phyloP scores from a whole-genome alignment of 805 yeast genomes.

The Yamadazyma scolyti region DNA sequence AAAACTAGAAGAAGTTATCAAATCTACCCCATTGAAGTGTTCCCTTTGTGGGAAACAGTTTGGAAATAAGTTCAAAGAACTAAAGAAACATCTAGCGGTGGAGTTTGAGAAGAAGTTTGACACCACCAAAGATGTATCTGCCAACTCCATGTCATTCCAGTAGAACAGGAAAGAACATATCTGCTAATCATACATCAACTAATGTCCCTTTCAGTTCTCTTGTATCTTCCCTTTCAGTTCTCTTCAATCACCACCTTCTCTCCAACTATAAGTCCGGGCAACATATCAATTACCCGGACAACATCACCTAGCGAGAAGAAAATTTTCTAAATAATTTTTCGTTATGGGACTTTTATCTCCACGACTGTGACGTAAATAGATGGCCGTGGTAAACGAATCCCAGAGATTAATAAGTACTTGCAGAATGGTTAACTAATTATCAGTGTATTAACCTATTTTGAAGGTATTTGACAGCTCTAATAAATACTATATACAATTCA shows the following conservation, averaged over 20 bases:
- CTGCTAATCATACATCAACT: too few relatives aligned
- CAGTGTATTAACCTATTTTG: conserved; percentile 19
- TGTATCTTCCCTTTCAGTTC: too few relatives aligned
- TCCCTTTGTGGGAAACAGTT: conserved; percentile 22
- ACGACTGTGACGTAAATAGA: conserved; percentile 29
- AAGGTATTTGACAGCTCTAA: conserved; percentile 20
- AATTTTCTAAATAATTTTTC: too few relatives aligned
- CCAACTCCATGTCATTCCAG: conserved; percentile 8
- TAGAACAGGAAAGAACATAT: too few relatives aligned
- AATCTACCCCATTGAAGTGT: conserved; percentile 22
- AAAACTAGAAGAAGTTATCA: conserved; percentile 12
- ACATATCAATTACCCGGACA: too few relatives aligned
- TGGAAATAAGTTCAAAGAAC: conserved; percentile 19
- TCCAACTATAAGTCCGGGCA: too few relatives aligned
- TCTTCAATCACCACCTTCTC: too few relatives aligned
- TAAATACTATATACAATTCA: not conserved
- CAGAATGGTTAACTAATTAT: conserved; percentile 21
- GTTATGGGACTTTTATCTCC: conserved; percentile 26
- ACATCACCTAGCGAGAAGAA: too few relatives aligned
- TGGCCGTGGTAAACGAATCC: conserved; percentile 42
- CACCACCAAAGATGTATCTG: conserved; percentile 13
- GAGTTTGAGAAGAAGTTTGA: conserved; percentile 19
- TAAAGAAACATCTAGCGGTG: conserved; percentile 24
- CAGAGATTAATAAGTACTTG: conserved; percentile 24
- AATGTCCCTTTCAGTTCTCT: too few relatives aligned